A percentile compares a stretch with the other conserved stretches of the same genome.
Conservation (phyloP, 1,284 basidiomycete species). For the Exobasidium cylindrosporum region DNA sequence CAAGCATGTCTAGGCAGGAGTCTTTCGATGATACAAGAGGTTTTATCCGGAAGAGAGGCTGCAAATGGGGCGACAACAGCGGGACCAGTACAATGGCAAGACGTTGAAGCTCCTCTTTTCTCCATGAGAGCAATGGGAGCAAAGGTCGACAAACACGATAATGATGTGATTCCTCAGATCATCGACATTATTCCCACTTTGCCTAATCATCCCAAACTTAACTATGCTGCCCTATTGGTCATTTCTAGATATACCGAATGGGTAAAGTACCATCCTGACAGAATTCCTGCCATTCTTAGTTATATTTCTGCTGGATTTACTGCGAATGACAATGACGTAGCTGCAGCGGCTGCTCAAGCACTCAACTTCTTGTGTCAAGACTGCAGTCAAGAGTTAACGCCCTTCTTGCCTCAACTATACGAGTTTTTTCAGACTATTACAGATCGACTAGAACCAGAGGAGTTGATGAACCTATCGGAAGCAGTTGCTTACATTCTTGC, state of each 20-base stretch:
- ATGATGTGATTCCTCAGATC: conserved; percentile 84
- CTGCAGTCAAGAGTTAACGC: conserved; percentile 80
- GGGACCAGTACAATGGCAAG: conserved; percentile 79
- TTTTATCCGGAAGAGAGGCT: conserved; percentile 59
- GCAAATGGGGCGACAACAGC: conserved; percentile 27
- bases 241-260: conserved; percentile 95
- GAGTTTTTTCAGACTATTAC: conserved; percentile 78
- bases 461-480: conserved; percentile 86
- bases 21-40: conserved; percentile 74
- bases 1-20: conserved; percentile 77
- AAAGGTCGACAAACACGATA: conserved; percentile 78
- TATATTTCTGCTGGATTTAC: conserved; percentile 87
- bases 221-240: conserved; percentile 91
- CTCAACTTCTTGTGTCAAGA: conserved; percentile 96
- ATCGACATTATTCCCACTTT: conserved; percentile 90
- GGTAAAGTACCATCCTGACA: conserved; percentile 84
- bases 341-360: conserved; percentile 90
- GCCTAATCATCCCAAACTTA: conserved; percentile 84
- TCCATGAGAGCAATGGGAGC: conserved; percentile 98
- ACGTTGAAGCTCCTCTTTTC: conserved; percentile 95
- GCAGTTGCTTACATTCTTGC: conserved; percentile 93
- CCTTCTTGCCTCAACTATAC: conserved; percentile 87
- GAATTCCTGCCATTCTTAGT: conserved; percentile 79
- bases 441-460: conserved; percentile 75
- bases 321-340: conserved; percentile 65